Conservation (phyloP, 768 basidiomycete species). For the Auriscalpium vulgare region DNA sequence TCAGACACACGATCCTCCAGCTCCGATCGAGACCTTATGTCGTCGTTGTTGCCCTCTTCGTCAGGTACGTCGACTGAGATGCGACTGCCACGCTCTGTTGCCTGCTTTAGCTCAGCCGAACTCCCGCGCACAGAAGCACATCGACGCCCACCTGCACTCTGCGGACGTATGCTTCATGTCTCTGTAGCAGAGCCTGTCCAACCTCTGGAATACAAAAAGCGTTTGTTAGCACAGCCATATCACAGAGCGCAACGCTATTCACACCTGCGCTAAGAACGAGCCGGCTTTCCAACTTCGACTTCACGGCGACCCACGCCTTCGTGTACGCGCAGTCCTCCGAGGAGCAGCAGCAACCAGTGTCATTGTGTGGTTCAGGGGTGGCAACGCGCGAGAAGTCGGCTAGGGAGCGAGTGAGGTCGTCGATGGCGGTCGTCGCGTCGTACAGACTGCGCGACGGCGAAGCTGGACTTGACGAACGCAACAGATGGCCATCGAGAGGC, state of each 20-base stretch:
- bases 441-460: slow-evolving; percentile 25
- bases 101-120: not conserved
- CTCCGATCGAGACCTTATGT: slow-evolving; percentile 15
- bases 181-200: slow-evolving; percentile 78
- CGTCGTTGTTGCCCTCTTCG: slow-evolving; percentile 4
- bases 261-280: slow-evolving; percentile 82
- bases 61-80: not conserved
- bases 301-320: slow-evolving; percentile 53
- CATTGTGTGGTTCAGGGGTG: slow-evolving; percentile 56
- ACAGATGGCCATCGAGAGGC: not conserved
- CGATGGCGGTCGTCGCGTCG: slow-evolving; percentile 44
- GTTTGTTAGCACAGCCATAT: not conserved
- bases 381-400: slow-evolving; percentile 63
- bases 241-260: slow-evolving; percentile 21
- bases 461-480: slow-evolving; percentile 8
- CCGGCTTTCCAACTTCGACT: slow-evolving; percentile 65
- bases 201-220: slow-evolving; percentile 47
- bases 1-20: slow-evolving; percentile 27
- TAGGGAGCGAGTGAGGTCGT: slow-evolving; percentile 71
- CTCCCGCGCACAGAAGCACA: not conserved
- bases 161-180: slow-evolving; percentile 81
- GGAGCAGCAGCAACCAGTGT: slow-evolving; percentile 58
- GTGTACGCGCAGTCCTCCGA: slow-evolving; percentile 58
- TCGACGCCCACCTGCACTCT: slow-evolving; percentile 50
- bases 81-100: slow-evolving; percentile 15